Evolutionary conservation across 2,329 filamentous ascomycete genomes (phyloP), one percentile per base, ranked within the genome.

Genomic region (Cladosporium cucumerinum): DNA sequence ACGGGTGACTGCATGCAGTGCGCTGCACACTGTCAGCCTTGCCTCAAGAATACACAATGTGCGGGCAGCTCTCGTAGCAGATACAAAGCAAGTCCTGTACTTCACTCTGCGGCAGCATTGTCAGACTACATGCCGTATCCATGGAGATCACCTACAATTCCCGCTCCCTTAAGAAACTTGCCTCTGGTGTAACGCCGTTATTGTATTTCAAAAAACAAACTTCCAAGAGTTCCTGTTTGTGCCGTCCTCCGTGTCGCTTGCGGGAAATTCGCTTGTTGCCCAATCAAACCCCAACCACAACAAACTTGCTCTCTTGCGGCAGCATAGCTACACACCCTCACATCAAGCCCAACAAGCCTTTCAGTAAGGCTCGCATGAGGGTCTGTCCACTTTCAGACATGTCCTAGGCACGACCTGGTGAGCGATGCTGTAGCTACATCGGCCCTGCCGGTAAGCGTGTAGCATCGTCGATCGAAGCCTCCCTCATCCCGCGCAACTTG

Each of bases 331-430:
- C 54, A 57, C 54, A 57, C 54, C 54, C 39, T 39, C 32, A 39
- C 54, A 30, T 34, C 54, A 25, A 57, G 32, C n/a, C 32, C 54
- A 8, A 34, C 11, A 39, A 57, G 30, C 30, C 54, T 57, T 25
- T 21, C 54, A 57, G 39, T 57, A 57, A 57, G 32, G 54, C 54
- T 57, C 32, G 54, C 54, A 57, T 57, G 32, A 36, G 32, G 32
- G 16, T 54, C 5, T 11, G 5, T 52, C 26, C 51, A 54, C 30
- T 30, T 54, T 32, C 6, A n/a, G 51, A 54, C 18, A 21, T 14
- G 51, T 21, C 3, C 26, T 21, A 32, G 26, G n/a, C 39, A 43
- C 7, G 18, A 43, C 26, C 49, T 52, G 25, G 16, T 28, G 14
- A 54, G 26, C 51, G 4, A 54, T 32, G 51, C 51, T 54, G 51